Percentiles rank a stretch among this genome's conserved stretches.
These are phyloP conservation scores for Choiromyces venosus DNA, from an alignment of 495 filamentous ascomycete species.

Conservation along the genomic window DNA sequence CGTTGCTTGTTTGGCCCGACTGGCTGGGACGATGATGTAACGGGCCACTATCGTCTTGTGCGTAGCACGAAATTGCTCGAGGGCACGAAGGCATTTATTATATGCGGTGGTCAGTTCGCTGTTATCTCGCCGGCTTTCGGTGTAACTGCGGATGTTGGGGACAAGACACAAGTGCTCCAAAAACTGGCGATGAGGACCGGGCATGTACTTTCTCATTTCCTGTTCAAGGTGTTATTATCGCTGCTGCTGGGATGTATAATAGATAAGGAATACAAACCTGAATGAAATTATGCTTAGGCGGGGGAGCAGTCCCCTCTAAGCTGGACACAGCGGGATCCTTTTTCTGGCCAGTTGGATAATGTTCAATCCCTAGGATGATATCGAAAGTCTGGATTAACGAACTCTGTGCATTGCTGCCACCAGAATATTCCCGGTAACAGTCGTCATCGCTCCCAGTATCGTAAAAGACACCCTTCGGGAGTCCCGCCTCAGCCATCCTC, in stretches of 20 bases:
- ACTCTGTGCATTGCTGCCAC: constrained; percentile 93
- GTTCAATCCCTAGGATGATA: constrained; percentile 81
- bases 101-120: constrained; percentile 68
- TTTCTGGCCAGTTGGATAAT: constrained; percentile 79
- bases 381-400: constrained; percentile 95
- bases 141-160: constrained; percentile 83
- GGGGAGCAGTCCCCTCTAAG: constrained; percentile 51
- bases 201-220: constrained; percentile 97
- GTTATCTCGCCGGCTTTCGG: constrained; percentile 59
- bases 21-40: constrained; percentile 76
- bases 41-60: constrained; percentile 95
- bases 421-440: constrained; percentile 70
- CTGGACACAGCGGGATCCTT: constrained; percentile 48
- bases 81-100: constrained; percentile 85
- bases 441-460: constrained; percentile 65
- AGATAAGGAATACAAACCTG: constrained; percentile 43
- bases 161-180: constrained; percentile 70
- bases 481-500: constrained; percentile 89
- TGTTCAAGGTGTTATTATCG: constrained; percentile 21
- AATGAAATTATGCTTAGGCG: constrained; percentile 79
- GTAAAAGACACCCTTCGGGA: constrained; percentile 81
- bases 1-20: constrained; percentile 10
- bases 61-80: constrained; percentile 83
- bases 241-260: background rate
- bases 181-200: constrained; percentile 83